Base-by-base conservation (phyloP, 805 yeast species). In the Saturnispora gosingensis region DNA sequence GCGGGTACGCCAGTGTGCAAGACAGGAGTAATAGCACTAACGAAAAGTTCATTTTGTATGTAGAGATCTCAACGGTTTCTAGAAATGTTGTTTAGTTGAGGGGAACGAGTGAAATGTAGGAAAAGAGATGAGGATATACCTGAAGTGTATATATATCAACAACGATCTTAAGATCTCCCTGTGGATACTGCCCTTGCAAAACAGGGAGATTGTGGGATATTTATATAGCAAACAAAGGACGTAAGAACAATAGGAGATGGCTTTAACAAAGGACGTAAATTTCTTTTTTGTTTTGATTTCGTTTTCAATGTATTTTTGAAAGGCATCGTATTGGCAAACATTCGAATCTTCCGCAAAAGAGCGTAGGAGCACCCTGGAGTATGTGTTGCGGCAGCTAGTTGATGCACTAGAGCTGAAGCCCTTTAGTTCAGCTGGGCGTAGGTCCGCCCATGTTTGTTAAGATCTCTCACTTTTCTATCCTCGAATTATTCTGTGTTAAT, bases 1-100 rank as follows among this genome's bases (percentile, higher is more conserved):
- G 15, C 10, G 68, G 67, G 7, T 62, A 61, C 18, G 61, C 61
- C 2, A 48, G 8, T 3, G 45, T 53, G 16, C 55, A 16, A 5
- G 59, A 35, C 5, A 52, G 11, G 11, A 32, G 22, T 5, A 44
- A 18, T 13, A 49, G 11, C 22, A 42, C 8, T 24, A 16, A 18
- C 6, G 43, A 25, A 8, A 40, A 39, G n/a, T 30, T 36, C 50
- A 49, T 50, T 27, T 16, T 45, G n/a, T 8, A 4, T n/a, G 7
- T 10, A 11, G 22, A 16, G 15, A 18, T 18, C 10, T 24, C 38
- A 16, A 42, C n/a, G 32, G 27, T 13, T 18, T 18, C 2, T 10
- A 20, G 16, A 8, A 4, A 3, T 15, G 40, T 36, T 18, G 6
- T 7, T 36, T 6, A 36, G 11, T 15, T 8, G 10, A 15, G n/a